Evolutionary conservation across 768 basidiomycete genomes (phyloP).

Genomic region (Trametes elegans): DNA sequence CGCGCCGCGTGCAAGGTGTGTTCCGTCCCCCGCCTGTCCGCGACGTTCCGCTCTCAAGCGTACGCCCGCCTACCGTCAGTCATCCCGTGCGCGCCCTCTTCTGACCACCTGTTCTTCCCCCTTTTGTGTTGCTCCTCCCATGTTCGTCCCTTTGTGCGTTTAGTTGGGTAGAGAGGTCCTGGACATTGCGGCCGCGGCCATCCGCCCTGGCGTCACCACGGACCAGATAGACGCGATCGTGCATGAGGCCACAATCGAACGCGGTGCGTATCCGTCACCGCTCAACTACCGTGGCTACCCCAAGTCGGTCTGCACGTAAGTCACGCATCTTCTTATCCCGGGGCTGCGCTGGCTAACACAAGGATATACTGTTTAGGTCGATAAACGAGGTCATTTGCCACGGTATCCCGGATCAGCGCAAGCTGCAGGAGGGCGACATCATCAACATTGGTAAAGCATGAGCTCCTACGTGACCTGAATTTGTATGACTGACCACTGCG

Average conservation of each 20-base stretch:
- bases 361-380: constrained; percentile 47
- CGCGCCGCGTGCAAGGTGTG: constrained; percentile 79
- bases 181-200: constrained; percentile 81
- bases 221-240: constrained; percentile 94
- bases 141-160: background rate
- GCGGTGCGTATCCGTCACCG: constrained; percentile 92
- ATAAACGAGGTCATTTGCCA: constrained; percentile 97
- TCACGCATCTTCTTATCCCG: constrained; percentile 20
- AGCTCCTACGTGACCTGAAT: background rate
- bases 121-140: background rate
- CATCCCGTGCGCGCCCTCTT: background rate
- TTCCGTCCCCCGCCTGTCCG: constrained; percentile 2
- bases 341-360: background rate
- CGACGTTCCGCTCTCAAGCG: constrained; percentile 21
- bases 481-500: background rate
- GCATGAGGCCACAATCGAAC: constrained; percentile 86
- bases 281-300: constrained; percentile 90
- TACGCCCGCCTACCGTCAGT: constrained; percentile 4
- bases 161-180: constrained; percentile 92
- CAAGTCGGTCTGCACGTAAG: constrained; percentile 95
- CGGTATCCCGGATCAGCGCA: constrained; percentile 88
- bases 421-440: constrained; percentile 89
- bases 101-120: constrained; percentile 7
- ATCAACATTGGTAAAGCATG: constrained; percentile 77
- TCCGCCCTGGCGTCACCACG: constrained; percentile 92